phyloP scores from a whole-genome alignment of 768 basidiomycete genomes.

The Auricularia heimuer region DNA sequence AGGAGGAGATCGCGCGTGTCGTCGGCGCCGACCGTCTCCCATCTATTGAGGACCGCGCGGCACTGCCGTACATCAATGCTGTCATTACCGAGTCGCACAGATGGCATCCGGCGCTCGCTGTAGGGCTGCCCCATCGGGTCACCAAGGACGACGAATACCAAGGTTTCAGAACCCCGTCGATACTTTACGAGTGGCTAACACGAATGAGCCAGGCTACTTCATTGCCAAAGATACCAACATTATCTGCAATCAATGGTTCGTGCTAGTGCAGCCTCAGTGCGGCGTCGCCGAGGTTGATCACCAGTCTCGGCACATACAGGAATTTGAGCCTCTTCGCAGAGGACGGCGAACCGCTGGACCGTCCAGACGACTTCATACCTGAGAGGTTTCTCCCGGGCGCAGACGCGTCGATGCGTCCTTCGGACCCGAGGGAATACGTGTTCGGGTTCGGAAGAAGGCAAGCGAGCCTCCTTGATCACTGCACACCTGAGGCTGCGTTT shows the following conservation, averaged over 20 bases:
- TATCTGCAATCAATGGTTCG: conserved; percentile 8
- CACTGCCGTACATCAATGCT: conserved; percentile 45
- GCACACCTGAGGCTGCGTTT: too few species aligned
- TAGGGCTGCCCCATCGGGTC: not conserved
- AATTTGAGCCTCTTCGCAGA: conserved; percentile 4
- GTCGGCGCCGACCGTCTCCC: conserved; percentile 26
- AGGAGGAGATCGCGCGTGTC: conserved; percentile 29
- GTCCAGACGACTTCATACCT: conserved; percentile 13
- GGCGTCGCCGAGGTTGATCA: too few species aligned
- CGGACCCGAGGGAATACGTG: too few species aligned
- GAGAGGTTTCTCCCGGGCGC: conserved; percentile 8
- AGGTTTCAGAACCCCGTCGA: too few species aligned
- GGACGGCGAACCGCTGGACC: conserved; percentile 12
- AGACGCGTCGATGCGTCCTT: too few species aligned
- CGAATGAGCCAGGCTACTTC: conserved; percentile 2
- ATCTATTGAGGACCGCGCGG: conserved; percentile 22
- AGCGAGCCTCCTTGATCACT: not conserved
- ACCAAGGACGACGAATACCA: not conserved
- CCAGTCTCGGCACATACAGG: not conserved
- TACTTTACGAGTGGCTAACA: not conserved
- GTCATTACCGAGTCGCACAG: conserved; percentile 38
- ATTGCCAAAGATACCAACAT: conserved; percentile 8
- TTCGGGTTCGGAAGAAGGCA: not conserved
- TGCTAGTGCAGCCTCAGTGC: too few species aligned
- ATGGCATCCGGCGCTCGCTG: conserved; percentile 12